Conservation (phyloP, 1,284 basidiomycete genomes). For the Schizophyllum commune region DNA sequence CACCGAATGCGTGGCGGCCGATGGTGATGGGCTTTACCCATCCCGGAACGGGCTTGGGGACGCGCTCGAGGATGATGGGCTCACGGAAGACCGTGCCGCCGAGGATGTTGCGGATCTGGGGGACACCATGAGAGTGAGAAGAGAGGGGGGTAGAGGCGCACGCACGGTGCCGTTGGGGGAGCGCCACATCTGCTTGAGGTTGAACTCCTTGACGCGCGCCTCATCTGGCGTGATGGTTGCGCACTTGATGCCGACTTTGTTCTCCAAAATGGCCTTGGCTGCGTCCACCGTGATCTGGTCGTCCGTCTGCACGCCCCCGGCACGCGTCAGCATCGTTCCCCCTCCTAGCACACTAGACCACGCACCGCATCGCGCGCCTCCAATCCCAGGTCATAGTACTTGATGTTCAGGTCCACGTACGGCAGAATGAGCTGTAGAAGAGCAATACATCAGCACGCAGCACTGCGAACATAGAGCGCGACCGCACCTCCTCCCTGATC, state of each 20-base stretch:
- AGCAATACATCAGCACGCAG: neutral
- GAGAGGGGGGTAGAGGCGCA: conserved; percentile 6
- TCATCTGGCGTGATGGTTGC: conserved; percentile 99
- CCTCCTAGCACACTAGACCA: neutral
- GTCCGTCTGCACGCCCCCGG: conserved; percentile 56
- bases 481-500: conserved; percentile 85
- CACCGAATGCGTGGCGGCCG: conserved; percentile 95
- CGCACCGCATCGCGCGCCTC: conserved; percentile 83
- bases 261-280: conserved; percentile 84
- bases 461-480: neutral
- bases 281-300: conserved; percentile 93
- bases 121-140: neutral
- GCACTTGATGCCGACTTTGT: conserved; percentile 93
- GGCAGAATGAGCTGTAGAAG: conserved; percentile 79
- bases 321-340: neutral
- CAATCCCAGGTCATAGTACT: conserved; percentile 96
- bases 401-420: conserved; percentile 93
- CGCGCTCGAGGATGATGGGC: conserved; percentile 87
- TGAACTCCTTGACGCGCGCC: conserved; percentile 90
- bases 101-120: conserved; percentile 89
- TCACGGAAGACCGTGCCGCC: conserved; percentile 98
- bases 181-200: conserved; percentile 97
- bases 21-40: conserved; percentile 98
- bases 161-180: conserved; percentile 90
- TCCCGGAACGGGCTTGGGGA: conserved; percentile 92